Conservation (phyloP, 2,329 filamentous ascomycete genomes). For the Fusarium tricinctum region DNA sequence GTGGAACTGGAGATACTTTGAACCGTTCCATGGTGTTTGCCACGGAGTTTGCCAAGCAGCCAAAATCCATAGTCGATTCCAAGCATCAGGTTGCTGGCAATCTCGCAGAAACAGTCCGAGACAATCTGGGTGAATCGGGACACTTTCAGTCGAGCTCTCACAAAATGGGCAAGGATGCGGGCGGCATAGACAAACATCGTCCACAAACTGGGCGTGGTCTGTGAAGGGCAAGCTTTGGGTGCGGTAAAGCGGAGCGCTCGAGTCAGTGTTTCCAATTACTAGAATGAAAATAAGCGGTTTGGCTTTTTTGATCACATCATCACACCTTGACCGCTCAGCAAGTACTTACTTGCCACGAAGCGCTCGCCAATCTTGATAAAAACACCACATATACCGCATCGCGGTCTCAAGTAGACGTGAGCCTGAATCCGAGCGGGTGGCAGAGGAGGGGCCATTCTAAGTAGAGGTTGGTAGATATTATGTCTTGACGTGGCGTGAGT, state of each 20-base stretch:
- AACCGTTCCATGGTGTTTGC: neutral
- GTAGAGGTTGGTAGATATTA: neutral
- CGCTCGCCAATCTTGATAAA: neutral
- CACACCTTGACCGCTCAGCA: neutral
- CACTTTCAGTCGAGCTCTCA: neutral
- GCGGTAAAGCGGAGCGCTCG: neutral
- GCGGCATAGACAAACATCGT: neutral
- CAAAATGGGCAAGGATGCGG: neutral
- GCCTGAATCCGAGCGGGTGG: neutral
- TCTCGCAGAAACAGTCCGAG: neutral
- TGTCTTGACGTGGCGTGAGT: too few relatives aligned
- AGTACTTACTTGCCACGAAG: neutral
- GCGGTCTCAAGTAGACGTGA: neutral
- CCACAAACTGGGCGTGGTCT: neutral
- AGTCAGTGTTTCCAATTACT: conserved; percentile 13
- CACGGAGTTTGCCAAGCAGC: neutral
- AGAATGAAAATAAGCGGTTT: neutral
- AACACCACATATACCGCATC: conserved; percentile 17
- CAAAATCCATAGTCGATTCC: neutral
- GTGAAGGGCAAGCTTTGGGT: neutral
- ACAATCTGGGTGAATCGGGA: conserved; percentile 1
- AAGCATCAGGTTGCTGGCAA: neutral
- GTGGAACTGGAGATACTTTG: neutral
- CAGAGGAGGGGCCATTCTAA: conserved; percentile 1
- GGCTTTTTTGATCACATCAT: neutral